Percentiles rank a stretch among this genome's conserved stretches.
Evolutionary conservation across 164 flowering plant genomes (phyloP).

Genomic region (Aristolochia californica): DNA sequence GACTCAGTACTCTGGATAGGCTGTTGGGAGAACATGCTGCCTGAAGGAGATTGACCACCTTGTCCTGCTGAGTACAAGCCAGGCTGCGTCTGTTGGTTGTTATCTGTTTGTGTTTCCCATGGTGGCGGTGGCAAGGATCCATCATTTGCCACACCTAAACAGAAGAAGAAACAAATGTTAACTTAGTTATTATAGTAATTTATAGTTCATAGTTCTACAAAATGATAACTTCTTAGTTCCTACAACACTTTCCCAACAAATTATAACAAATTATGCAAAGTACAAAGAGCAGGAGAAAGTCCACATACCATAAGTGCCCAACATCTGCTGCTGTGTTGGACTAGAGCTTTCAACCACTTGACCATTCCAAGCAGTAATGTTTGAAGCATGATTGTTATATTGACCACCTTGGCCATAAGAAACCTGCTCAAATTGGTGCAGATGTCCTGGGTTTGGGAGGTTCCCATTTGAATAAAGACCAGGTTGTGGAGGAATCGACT

Average conservation of each 20-base stretch:
- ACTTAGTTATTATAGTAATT: too few relatives aligned
- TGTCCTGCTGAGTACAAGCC: too few relatives aligned
- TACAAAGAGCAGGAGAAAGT: background rate
- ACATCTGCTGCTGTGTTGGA: conserved; percentile 31
- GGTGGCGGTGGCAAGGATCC: conserved; percentile 85
- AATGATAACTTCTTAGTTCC: too few relatives aligned
- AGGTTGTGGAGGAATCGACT: conserved; percentile 26
- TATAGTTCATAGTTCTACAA: too few relatives aligned
- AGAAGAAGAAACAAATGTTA: background rate
- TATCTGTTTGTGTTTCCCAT: conserved; percentile 59
- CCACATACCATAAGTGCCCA: conserved; percentile 23
- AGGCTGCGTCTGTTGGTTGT: background rate
- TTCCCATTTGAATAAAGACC: conserved; percentile 48
- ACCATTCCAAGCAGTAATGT: conserved; percentile 45
- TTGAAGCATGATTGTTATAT: background rate
- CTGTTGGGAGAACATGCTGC: background rate
- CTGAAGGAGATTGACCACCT: background rate
- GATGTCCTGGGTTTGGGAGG: conserved; percentile 12
- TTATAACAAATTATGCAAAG: too few relatives aligned
- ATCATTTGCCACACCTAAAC: conserved; percentile 24
- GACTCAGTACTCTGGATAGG: background rate
- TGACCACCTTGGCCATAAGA: conserved; percentile 20
- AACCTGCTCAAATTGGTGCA: conserved; percentile 39
- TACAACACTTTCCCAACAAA: too few relatives aligned
- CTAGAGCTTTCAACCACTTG: conserved; percentile 28